Evolutionary conservation across 1,284 basidiomycete genomes (phyloP).

Genomic region (Moesziomyces globuligerus): DNA sequence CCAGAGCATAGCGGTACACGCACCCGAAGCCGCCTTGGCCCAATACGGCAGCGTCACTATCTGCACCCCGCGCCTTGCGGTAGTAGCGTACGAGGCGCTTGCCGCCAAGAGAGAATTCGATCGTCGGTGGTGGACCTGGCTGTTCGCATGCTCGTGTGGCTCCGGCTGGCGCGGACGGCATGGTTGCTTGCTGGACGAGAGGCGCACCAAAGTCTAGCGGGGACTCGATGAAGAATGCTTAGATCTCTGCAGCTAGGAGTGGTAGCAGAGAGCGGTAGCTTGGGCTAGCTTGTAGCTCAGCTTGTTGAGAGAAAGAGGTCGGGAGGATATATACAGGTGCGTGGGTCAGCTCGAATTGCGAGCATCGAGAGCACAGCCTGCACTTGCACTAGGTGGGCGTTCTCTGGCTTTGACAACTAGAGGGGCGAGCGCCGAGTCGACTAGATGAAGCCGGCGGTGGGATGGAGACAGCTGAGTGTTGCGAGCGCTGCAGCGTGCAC

Average conservation of each 20-base stretch:
- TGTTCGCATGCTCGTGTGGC: conserved; percentile 2
- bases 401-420: background rate
- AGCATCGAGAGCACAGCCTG: no score
- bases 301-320: background rate
- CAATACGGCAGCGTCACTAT: conserved; percentile 34
- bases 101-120: conserved; percentile 23
- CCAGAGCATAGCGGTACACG: conserved; percentile 47
- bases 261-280: no score
- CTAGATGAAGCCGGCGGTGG: background rate
- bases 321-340: background rate
- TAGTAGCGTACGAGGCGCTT: conserved; percentile 36
- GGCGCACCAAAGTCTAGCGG: no score
- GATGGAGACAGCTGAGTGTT: background rate
- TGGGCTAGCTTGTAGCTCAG: background rate
- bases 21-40: conserved; percentile 52
- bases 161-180: conserved; percentile 8
- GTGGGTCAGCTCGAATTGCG: background rate
- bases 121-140: conserved; percentile 27
- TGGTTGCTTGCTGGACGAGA: background rate
- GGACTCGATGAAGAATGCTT: no score
- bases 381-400: background rate
- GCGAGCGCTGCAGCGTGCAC: background rate
- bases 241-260: no score
- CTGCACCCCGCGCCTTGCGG: conserved; percentile 28
- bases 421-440: background rate